phyloP scores from a whole-genome alignment of 108 stramenopile species.

The Nitzschia sp. region DNA sequence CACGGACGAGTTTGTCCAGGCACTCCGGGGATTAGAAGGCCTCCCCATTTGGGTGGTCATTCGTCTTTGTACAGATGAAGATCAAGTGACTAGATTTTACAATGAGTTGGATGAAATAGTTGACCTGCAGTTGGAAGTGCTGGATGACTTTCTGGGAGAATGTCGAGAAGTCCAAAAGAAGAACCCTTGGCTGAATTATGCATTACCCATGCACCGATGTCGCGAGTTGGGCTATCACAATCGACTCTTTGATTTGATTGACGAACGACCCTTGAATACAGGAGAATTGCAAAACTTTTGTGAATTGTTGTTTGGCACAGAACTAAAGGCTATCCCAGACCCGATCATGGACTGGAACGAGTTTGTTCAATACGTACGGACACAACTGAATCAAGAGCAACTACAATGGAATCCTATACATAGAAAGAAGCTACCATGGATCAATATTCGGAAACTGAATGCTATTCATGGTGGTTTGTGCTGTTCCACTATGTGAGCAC shows the following conservation, averaged over 20 bases:
- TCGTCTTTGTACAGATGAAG: constrained; percentile 68
- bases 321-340: constrained; percentile 42
- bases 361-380: constrained; percentile 39
- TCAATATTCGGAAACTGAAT: constrained; percentile 41
- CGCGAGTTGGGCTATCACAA: constrained; percentile 58
- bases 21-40: constrained; percentile 34
- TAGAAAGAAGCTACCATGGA: constrained; percentile 41
- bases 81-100: constrained; percentile 51
- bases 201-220: constrained; percentile 52
- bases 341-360: constrained; percentile 35
- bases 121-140: constrained; percentile 59
- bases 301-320: constrained; percentile 66
- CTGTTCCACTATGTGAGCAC: constrained; percentile 20
- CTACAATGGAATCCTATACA: constrained; percentile 44
- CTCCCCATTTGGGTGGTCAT: constrained; percentile 64
- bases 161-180: constrained; percentile 51
- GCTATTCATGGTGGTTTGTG: constrained; percentile 6
- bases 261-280: constrained; percentile 64
- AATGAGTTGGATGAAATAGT: constrained; percentile 53
- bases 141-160: constrained; percentile 68
- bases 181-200: constrained; percentile 69
- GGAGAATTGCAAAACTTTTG: constrained; percentile 66
- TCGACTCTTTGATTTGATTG: constrained; percentile 68
- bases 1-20: constrained; percentile 35
- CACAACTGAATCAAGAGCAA: constrained; percentile 30